Base-by-base conservation (phyloP, 1,139 yeast species). In the Spathaspora jeffriesii region DNA sequence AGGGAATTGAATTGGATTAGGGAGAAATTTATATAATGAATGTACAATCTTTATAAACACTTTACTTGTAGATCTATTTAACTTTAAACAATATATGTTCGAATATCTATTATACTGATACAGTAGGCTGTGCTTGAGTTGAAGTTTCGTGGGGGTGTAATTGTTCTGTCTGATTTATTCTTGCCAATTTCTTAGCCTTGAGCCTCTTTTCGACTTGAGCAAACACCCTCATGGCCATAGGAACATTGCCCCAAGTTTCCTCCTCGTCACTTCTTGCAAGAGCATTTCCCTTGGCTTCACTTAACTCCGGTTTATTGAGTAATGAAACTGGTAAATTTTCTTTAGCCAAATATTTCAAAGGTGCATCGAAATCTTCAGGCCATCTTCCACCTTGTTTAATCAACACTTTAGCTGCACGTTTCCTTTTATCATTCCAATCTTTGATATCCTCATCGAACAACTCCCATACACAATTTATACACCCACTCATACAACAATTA, bases 391-490 rank as follows among this genome's bases (percentile, higher is more conserved):
- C 76, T 4, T 71, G 67, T 27, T 67, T 59, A n/a, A 60, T 67
- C 42, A 91, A 68, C 20, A 67, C 68, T n/a, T 64, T 50, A 0
- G 86, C 88, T 0, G 97, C 97, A 50, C 73, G 64, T 43, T 67
- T 66, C 30, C 96, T 73, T 57, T 75, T 68, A 1, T 55, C 62
- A 57, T 82, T 81, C 96, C 97, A 93, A 23, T 90, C 91, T 54
- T 82, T 84, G 44, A 92, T 60, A 62, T 93, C 98, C 47, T 92
- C 97, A 56, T 87, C 85, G 64, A 82, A 93, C 48, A 88, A 70
- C 57, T 92, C 97, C 98, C 98, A 93, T 1, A 93, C 98, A 66
- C 99, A 93, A 65, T 92, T 89, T 37, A 90, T 83, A 64, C 99
- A 93, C 1, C 99, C 99, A 53, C 96, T 85, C 96, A 91, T 91